These are phyloP conservation scores for Pezicula rhizophila DNA, from an alignment of 2,329 filamentous ascomycete genomes.

Conservation along the genomic window DNA sequence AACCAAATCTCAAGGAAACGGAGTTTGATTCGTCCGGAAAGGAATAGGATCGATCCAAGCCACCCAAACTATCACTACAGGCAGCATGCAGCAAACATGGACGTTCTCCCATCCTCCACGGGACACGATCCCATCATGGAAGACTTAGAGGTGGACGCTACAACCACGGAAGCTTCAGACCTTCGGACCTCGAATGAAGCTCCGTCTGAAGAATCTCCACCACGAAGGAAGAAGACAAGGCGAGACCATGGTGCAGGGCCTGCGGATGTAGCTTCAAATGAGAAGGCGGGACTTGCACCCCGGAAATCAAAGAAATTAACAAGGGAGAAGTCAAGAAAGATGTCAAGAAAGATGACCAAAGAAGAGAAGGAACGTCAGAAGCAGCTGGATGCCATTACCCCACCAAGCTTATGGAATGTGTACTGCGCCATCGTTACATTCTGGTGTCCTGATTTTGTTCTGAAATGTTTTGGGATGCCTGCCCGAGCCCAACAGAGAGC, in stretches of 20 bases:
- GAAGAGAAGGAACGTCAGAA: conserved; percentile 50
- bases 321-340: conserved; percentile 51
- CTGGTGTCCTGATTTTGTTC: conserved; percentile 81
- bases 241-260: conserved; percentile 19
- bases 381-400: conserved; percentile 58
- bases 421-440: conserved; percentile 94
- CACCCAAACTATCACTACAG: conserved; percentile 96
- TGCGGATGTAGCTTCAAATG: conserved; percentile 12
- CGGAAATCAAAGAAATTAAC: conserved; percentile 23
- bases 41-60: conserved; percentile 75
- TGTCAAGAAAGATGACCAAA: conserved; percentile 63
- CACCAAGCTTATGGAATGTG: conserved; percentile 87
- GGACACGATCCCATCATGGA: conserved; percentile 86
- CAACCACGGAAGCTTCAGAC: conserved; percentile 23
- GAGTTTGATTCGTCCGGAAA: conserved; percentile 84
- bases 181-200: conserved; percentile 25
- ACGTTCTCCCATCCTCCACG: conserved; percentile 81
- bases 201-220: conserved; percentile 22
- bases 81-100: conserved; percentile 91
- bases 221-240: conserved; percentile 14
- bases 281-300: conserved; percentile 23
- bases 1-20: conserved; percentile 61
- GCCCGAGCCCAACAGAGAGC: conserved; percentile 83
- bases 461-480: conserved; percentile 80
- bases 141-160: conserved; percentile 53